Evolutionary conservation across 345 rosid species (phyloP).

Genomic region (Trapa bicornis): DNA sequence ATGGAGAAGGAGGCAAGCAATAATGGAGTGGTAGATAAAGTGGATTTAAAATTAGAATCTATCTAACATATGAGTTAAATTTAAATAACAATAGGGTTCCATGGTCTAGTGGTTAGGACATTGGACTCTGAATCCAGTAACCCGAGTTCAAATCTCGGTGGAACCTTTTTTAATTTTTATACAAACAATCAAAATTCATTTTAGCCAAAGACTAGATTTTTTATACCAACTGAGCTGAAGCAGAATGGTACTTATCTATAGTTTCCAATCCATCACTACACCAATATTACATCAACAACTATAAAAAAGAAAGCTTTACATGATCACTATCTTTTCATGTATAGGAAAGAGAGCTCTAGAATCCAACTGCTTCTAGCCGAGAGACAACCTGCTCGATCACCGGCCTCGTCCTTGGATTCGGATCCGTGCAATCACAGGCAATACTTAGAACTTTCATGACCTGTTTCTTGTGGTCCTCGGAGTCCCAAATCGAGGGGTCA

Average conservation of each 20-base stretch:
- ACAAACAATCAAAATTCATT: too few species aligned
- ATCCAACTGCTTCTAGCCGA: slow-evolving; percentile 44
- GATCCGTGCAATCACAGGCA: slow-evolving; percentile 72
- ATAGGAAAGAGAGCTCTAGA: slow-evolving; percentile 11
- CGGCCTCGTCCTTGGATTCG: slow-evolving; percentile 68
- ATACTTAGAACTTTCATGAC: slow-evolving; percentile 61
- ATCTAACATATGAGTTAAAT: too few species aligned
- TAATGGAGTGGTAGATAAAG: too few species aligned
- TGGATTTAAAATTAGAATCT: too few species aligned
- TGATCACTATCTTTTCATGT: not conserved
- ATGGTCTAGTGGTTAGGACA: slow-evolving; percentile 92
- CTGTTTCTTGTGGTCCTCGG: slow-evolving; percentile 39
- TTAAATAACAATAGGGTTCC: slow-evolving; percentile 8
- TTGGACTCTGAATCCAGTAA: slow-evolving; percentile 93
- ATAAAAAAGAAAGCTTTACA: not conserved
- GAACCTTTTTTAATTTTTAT: slow-evolving; percentile 27
- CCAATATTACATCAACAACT: not conserved
- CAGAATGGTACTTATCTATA: not conserved
- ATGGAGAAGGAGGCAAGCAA: not conserved
- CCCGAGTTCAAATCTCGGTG: slow-evolving; percentile 98
- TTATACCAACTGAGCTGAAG: not conserved
- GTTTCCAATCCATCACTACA: not conserved
- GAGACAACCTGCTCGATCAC: slow-evolving; percentile 57
- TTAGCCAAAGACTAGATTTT: not conserved
- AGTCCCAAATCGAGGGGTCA: slow-evolving; percentile 42